These are phyloP conservation scores for Phytopythium ostracodes DNA, from an alignment of 352 stramenopile species.

Conservation along the genomic window DNA sequence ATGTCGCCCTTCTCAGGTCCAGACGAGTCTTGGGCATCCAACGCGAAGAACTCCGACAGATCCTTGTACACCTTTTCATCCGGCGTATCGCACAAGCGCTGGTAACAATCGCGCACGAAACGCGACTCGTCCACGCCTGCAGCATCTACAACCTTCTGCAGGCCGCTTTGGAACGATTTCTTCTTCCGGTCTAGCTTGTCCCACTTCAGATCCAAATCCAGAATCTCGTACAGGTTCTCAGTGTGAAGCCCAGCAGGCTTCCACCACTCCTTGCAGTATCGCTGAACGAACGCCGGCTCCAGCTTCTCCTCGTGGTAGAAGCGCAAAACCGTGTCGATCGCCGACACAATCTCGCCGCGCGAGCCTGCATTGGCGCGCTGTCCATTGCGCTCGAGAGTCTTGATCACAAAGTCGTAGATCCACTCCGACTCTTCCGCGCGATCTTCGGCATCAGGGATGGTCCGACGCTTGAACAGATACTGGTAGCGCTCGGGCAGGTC, in stretches of 20 bases:
- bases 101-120: conserved; percentile 82
- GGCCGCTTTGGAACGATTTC: conserved; percentile 64
- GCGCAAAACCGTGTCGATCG: conserved; percentile 83
- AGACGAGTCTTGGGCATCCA: conserved; percentile 60
- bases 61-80: conserved; percentile 86
- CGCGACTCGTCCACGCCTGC: conserved; percentile 68
- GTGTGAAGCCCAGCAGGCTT: conserved; percentile 80
- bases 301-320: conserved; percentile 90
- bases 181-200: conserved; percentile 86
- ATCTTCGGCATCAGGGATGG: conserved; percentile 82
- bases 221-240: conserved; percentile 81
- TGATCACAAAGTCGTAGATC: conserved; percentile 87
- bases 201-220: conserved; percentile 86
- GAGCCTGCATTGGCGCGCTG: conserved; percentile 49
- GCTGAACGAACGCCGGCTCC: conserved; percentile 83
- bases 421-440: conserved; percentile 85
- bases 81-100: conserved; percentile 60
- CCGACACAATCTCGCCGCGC: conserved; percentile 81
- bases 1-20: conserved; percentile 42
- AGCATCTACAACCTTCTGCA: conserved; percentile 63
- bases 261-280: conserved; percentile 91
- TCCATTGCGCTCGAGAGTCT: conserved; percentile 59
- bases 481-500: conserved; percentile 82
- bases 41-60: conserved; percentile 80
- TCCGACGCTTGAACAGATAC: conserved; percentile 58